Evolutionary conservation across 1,284 basidiomycete genomes (phyloP).

Genomic region (Phlebopus sp.): DNA sequence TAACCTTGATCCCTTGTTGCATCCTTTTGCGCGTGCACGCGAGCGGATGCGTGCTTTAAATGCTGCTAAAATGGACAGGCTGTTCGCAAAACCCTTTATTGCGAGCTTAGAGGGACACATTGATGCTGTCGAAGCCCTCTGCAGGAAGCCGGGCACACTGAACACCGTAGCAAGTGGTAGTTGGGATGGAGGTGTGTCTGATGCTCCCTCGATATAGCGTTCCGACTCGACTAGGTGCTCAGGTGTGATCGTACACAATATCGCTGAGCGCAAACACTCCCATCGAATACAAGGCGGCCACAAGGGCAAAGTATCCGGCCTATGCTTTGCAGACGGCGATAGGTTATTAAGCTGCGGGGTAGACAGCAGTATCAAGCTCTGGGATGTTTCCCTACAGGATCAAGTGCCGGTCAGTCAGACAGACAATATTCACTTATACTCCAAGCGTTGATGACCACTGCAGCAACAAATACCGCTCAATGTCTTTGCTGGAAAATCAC

Average conservation of each 20-base stretch:
- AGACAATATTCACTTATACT: background rate
- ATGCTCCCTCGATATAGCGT: background rate
- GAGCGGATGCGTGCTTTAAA: conserved; percentile 95
- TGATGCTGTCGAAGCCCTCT: conserved; percentile 91
- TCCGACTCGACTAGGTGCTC: background rate
- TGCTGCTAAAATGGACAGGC: conserved; percentile 93
- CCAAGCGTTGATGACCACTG: conserved; percentile 2
- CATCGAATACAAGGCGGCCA: conserved; percentile 81
- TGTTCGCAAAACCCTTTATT: conserved; percentile 97
- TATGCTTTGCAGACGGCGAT: conserved; percentile 69
- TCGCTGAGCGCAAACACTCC: conserved; percentile 67
- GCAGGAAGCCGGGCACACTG: conserved; percentile 75
- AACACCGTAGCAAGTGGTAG: conserved; percentile 89
- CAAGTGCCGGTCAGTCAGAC: conserved; percentile 20
- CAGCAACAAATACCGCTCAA: conserved; percentile 59
- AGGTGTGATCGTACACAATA: conserved; percentile 90
- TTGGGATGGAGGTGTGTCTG: conserved; percentile 82
- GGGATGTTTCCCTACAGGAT: conserved; percentile 54
- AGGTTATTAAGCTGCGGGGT: conserved; percentile 88
- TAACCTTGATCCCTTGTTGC: conserved; percentile 91
- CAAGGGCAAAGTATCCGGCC: conserved; percentile 88
- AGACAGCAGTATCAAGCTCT: conserved; percentile 90
- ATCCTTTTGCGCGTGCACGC: conserved; percentile 90
- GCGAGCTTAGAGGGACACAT: conserved; percentile 89
- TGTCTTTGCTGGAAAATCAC: conserved; percentile 78